Evolutionary conservation across 2,329 filamentous ascomycete genomes (phyloP), one percentile per base, ranked within the genome.

Genomic region (Neonectria faginata): DNA sequence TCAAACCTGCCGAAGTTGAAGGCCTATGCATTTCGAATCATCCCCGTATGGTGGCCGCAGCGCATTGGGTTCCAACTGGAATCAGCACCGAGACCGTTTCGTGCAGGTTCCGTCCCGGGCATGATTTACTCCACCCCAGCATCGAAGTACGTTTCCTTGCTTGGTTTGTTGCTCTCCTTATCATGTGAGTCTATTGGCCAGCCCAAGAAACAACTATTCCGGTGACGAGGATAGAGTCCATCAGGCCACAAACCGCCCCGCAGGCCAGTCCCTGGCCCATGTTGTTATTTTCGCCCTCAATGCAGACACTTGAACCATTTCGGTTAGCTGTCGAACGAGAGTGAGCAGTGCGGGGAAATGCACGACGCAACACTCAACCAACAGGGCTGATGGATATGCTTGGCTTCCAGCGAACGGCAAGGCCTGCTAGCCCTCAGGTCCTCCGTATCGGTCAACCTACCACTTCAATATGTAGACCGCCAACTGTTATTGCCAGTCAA

Each of bases 281-380:
- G 47, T 62, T 57, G 27, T 57, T 53, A 52, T 48, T 36, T 42
- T 45, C 33, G 27, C 45, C 39, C 36, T 52, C 59, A 20, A 62
- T 63, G 20, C 50, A 47, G 56, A 33, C 39, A 42, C 60, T 63
- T 53, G 50, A 39, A 47, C 51, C 16, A 27, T 25, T 42, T 50
- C 51, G 50, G 51, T 50, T 62, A 44, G 51, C 41, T 60, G 31
- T 60, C 57, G 33, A 36, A 54, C 57, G 41, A 48, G 29, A 54
- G 16, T 52, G 41, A 54, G 48, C 57, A 60, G 31, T 51, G 57
- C 57, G 57, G 57, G 57, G 57, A 60, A 48, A 33, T 55, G 36
- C 42, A 55, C 33, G 39, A 48, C 22, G 42, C 20, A 14, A 31
- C 48, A 51, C 29, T 50, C 36, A 39, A 39, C 2, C 36, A 39